A percentile compares a stretch with the other conserved stretches of the same genome.
phyloP scores from a whole-genome alignment of 208 protist genomes.

The Naegleria lovaniensis region DNA sequence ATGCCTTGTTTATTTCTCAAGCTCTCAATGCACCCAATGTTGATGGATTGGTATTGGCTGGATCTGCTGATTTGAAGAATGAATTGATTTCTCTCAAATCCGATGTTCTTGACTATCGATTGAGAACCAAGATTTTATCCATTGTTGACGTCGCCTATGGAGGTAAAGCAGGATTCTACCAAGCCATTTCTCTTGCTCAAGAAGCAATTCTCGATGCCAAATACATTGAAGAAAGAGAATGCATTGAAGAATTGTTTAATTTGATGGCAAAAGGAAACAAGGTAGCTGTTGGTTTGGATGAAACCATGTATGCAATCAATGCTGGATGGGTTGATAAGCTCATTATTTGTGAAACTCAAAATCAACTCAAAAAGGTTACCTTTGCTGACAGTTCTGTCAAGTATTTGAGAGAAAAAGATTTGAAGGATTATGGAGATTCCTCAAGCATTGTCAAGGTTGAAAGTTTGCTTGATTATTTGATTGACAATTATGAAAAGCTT shows the following conservation, averaged over 20 bases:
- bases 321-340: conserved; percentile 92
- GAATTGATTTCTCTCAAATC: conserved; percentile 85
- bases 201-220: conserved; percentile 93
- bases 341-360: conserved; percentile 97
- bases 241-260: conserved; percentile 96
- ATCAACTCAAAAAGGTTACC: conserved; percentile 56
- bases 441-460: conserved; percentile 45
- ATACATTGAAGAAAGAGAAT: conserved; percentile 98
- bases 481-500: conserved; percentile 1
- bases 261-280: conserved; percentile 95
- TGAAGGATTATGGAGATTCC: conserved; percentile 45
- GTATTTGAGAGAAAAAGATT: not conserved
- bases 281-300: conserved; percentile 96
- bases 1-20: conserved; percentile 95
- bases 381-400: not conserved
- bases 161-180: conserved; percentile 98
- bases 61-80: conserved; percentile 99
- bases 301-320: conserved; percentile 92
- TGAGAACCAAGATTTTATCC: conserved; percentile 91
- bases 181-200: conserved; percentile 95
- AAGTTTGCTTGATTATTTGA: conserved; percentile 64
- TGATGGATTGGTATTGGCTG: conserved; percentile 95
- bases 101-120: conserved; percentile 92
- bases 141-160: conserved; percentile 98
- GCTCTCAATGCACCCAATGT: conserved; percentile 97